A percentile compares a stretch with the other conserved stretches of the same genome.
Conservation (phyloP, 2,329 filamentous ascomycete species). For the Diaporthe sp. region DNA sequence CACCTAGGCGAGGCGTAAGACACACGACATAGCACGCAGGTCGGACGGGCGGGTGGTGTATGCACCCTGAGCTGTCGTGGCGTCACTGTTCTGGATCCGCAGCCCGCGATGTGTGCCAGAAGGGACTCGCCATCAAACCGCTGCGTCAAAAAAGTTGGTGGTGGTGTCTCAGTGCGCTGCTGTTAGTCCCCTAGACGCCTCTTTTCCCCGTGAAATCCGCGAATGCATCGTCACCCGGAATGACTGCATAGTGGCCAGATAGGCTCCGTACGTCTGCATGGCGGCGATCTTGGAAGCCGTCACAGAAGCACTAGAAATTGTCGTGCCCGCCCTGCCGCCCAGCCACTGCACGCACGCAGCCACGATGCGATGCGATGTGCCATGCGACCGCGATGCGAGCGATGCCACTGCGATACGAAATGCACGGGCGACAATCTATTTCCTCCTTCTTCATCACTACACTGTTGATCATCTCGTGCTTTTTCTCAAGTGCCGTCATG, state of each 20-base stretch:
- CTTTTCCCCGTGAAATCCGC: not conserved
- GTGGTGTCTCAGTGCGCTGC: not conserved
- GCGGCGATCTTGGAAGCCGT: constrained; percentile 35
- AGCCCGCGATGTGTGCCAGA: not conserved
- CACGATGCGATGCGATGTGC: constrained; percentile 9
- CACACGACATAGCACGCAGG: not conserved
- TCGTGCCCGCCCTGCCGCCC: not conserved
- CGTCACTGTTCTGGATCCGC: constrained; percentile 2
- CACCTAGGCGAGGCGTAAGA: not conserved
- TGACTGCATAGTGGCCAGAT: constrained; percentile 28
- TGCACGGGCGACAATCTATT: not conserved
- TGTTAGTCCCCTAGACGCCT: not conserved
- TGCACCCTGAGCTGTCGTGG: constrained; percentile 2
- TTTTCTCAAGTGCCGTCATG: constrained; percentile 16
- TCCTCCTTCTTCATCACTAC: not conserved
- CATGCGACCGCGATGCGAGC: constrained; percentile 1
- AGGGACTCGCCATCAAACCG: not conserved
- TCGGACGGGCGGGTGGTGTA: not conserved
- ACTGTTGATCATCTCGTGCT: constrained; percentile 21
- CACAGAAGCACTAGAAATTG: constrained; percentile 33
- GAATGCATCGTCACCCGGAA: not conserved
- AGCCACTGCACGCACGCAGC: not conserved
- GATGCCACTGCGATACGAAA: constrained; percentile 1
- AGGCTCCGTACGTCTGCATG: constrained; percentile 24
- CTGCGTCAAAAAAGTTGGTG: not conserved